Evolutionary conservation across 345 rosid species (phyloP), one percentile per base, ranked within the genome.

Genomic region (Eucalyptus sp.): DNA sequence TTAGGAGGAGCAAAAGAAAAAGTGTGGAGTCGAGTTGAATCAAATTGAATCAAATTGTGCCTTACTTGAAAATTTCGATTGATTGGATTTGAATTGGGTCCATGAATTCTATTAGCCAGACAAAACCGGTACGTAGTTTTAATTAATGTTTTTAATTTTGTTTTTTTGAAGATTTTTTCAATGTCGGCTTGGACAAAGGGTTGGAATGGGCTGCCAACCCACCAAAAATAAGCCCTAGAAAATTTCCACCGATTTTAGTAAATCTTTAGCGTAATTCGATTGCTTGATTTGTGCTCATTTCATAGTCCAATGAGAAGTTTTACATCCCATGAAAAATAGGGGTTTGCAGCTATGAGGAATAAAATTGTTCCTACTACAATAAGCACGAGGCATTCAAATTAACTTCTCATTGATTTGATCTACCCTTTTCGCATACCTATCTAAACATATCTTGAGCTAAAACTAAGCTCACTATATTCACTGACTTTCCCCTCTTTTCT

Each of bases 81-180:
- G 7, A 62, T 62, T 29, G 4, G 31, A 62, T 0, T 27, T 62
- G 8, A 3, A 29, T 29, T 13, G 68, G 7, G 33, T 29, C 31
- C 7, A 62, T 62, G 2, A 62, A 29, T 11, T 12, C 31, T 6
- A 29, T 62, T 27, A 62, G 12, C 14, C 6, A 29, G 1, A 62
- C 5, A 13, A 13, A 29, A 29, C 4, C 0, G 7, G n/a, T 13
- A 6, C 2, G n/a, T 62, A 29, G 0, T 27, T 62, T 62, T 56
- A 18, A 20, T 56, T 56, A 56, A 10, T 8, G 29, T 0, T 0
- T 56, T 56, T 56, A 4, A 22, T 4, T 56, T 56, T 56, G 2
- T 56, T 56, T 2, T 24, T 10, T 0, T 10, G 6, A 56, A 24
- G 62, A 56, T 56, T 56, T 24, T 56, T 56, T 9, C 62, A 33